Conservation (phyloP, 331 rosid genomes). For the Spiraea crenata region DNA sequence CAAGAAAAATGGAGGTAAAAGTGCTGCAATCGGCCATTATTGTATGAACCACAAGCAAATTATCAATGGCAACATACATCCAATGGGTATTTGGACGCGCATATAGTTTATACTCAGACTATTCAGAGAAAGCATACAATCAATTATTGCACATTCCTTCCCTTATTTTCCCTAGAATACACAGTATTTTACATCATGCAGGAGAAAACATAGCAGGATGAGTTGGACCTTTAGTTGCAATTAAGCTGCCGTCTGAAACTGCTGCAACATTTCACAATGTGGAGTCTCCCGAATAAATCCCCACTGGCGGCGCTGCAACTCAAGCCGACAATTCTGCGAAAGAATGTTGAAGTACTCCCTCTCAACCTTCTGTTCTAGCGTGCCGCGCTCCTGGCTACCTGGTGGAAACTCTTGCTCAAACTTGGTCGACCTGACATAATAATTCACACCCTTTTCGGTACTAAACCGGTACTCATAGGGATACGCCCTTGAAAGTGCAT, state of each 20-base stretch:
- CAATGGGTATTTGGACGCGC: background rate
- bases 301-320: conserved; percentile 91
- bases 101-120: background rate
- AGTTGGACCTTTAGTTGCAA: conserved; percentile 32
- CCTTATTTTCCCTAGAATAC: conserved; percentile 19
- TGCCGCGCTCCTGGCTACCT: conserved; percentile 37
- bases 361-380: conserved; percentile 60
- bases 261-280: conserved; percentile 69
- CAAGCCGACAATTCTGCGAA: conserved; percentile 73
- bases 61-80: too few species aligned
- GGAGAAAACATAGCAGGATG: conserved; percentile 29
- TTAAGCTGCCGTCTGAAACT: conserved; percentile 48
- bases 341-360: conserved; percentile 68
- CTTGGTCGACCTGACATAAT: conserved; percentile 65
- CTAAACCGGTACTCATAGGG: conserved; percentile 63
- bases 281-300: conserved; percentile 79
- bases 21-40: background rate
- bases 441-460: conserved; percentile 75
- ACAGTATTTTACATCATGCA: conserved; percentile 35
- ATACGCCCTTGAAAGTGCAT: conserved; percentile 50
- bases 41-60: too few species aligned
- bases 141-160: conserved; percentile 34
- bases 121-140: conserved; percentile 14
- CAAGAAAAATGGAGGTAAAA: background rate
- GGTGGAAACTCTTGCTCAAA: conserved; percentile 65